A percentile compares a stretch with the other conserved stretches of the same genome.
Conservation (phyloP, 192 early-diverging fungal genomes). For the Rhizoclosmatium globosum region DNA sequence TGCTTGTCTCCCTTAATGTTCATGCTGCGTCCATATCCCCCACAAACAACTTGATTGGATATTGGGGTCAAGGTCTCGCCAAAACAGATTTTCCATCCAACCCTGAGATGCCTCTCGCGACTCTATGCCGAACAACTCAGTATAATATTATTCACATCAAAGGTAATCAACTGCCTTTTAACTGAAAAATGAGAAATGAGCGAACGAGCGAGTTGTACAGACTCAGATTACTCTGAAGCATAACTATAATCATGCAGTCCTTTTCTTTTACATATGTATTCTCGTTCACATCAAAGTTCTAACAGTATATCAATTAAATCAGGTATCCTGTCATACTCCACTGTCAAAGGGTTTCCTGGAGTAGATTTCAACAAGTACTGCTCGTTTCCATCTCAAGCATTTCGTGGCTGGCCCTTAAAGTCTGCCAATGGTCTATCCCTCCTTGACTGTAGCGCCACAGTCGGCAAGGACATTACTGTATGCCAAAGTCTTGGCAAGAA, state of each 20-base stretch:
- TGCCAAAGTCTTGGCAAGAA: conserved; percentile 81
- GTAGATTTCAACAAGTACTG: conserved; percentile 79
- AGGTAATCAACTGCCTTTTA: too few species aligned
- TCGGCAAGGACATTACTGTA: conserved; percentile 70
- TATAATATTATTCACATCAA: conserved; percentile 43
- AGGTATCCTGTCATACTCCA: conserved; percentile 66
- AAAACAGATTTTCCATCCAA: conserved; percentile 3
- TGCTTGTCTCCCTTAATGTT: neutral
- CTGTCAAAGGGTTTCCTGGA: conserved; percentile 62
- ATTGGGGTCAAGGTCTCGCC: conserved; percentile 51
- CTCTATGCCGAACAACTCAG: conserved; percentile 35
- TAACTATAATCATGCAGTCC: too few species aligned
- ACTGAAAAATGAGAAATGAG: too few species aligned
- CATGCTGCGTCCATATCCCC: neutral
- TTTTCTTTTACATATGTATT: neutral
- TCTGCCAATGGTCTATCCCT: conserved; percentile 65
- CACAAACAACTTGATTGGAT: conserved; percentile 37
- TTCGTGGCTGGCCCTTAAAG: conserved; percentile 45
- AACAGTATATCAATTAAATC: too few species aligned
- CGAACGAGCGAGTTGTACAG: too few species aligned
- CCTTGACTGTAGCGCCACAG: conserved; percentile 70
- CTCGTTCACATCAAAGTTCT: too few species aligned
- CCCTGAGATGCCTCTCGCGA: conserved; percentile 41
- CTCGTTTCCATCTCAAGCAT: conserved; percentile 43
- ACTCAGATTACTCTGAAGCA: too few species aligned